Conservation (phyloP, 306 rosid genomes). For the Gastrolobium villosum region DNA sequence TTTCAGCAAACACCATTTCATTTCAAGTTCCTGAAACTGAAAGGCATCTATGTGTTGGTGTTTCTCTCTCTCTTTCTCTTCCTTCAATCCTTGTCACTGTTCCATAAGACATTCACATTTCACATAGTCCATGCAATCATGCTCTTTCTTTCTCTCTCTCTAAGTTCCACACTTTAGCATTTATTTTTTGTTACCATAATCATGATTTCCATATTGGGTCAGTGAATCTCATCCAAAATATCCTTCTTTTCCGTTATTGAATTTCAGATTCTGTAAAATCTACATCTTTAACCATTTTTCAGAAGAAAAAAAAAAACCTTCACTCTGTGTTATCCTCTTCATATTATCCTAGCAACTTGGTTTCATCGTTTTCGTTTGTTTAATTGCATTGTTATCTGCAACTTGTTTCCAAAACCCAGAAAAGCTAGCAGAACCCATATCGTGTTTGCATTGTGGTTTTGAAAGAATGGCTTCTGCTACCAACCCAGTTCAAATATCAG, state of each 20-base stretch:
- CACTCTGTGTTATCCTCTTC: slow-evolving; percentile 51
- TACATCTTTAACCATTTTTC: not conserved
- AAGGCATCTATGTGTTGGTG: too few relatives aligned
- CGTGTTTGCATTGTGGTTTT: not conserved
- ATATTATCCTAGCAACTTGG: slow-evolving; percentile 27
- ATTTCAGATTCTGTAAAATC: not conserved
- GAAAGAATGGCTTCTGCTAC: slow-evolving; percentile 60
- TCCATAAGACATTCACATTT: not conserved
- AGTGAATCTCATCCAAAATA: not conserved
- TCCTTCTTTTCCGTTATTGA: slow-evolving; percentile 1
- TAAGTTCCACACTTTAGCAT: not conserved
- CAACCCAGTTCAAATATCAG: slow-evolving; percentile 56
- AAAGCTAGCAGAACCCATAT: not conserved
- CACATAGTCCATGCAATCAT: too few relatives aligned
- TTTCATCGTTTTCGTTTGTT: slow-evolving; percentile 43
- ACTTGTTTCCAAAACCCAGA: not conserved
- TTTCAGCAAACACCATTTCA: too few relatives aligned
- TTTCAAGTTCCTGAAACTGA: too few relatives aligned
- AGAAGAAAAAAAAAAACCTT: not conserved
- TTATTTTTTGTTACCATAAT: not conserved
- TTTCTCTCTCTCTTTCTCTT: too few relatives aligned
- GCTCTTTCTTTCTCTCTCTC: not conserved
- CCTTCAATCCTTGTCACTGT: too few relatives aligned
- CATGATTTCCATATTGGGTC: not conserved
- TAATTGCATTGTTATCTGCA: not conserved